phyloP scores from a whole-genome alignment of 1,139 yeast species.

The Hansenula sp. region DNA sequence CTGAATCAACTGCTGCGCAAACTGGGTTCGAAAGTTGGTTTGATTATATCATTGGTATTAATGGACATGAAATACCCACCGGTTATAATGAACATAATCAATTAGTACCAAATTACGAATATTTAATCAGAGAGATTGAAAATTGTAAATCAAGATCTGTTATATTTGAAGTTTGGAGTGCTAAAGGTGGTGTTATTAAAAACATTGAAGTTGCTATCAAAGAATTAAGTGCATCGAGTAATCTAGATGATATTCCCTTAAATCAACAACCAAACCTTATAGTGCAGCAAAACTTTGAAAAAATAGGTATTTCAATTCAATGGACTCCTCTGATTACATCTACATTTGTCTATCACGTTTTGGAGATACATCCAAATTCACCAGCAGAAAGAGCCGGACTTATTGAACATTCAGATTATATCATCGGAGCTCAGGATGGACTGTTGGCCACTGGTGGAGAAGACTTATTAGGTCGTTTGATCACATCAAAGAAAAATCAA shows the following conservation, averaged over 20 bases:
- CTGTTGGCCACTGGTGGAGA: constrained; percentile 84
- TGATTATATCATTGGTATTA: constrained; percentile 75
- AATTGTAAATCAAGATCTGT: constrained; percentile 33
- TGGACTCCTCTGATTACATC: constrained; percentile 74
- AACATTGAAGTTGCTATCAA: constrained; percentile 43
- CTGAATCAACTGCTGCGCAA: constrained; percentile 36
- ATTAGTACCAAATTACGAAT: constrained; percentile 32
- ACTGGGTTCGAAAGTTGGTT: constrained; percentile 77
- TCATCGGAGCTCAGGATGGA: constrained; percentile 86
- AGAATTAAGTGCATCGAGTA: constrained; percentile 13
- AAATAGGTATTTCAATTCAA: constrained; percentile 66
- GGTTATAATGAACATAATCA: constrained; percentile 29
- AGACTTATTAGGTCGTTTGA: constrained; percentile 64
- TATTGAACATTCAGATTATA: constrained; percentile 81
- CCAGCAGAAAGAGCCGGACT: constrained; percentile 87
- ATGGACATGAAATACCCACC: constrained; percentile 69
- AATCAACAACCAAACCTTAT: constrained; percentile 6
- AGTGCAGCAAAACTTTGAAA: constrained; percentile 24
- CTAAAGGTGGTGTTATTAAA: constrained; percentile 76
- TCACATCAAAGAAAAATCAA: constrained; percentile 55
- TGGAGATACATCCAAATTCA: constrained; percentile 68
- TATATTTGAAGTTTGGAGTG: constrained; percentile 76
- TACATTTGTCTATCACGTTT: constrained; percentile 84
- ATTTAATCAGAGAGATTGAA: constrained; percentile 25
- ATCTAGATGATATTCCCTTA: constrained; percentile 28